phyloP scores from a whole-genome alignment of 192 early-diverging fungal species.

The Coemansia umbellata region DNA sequence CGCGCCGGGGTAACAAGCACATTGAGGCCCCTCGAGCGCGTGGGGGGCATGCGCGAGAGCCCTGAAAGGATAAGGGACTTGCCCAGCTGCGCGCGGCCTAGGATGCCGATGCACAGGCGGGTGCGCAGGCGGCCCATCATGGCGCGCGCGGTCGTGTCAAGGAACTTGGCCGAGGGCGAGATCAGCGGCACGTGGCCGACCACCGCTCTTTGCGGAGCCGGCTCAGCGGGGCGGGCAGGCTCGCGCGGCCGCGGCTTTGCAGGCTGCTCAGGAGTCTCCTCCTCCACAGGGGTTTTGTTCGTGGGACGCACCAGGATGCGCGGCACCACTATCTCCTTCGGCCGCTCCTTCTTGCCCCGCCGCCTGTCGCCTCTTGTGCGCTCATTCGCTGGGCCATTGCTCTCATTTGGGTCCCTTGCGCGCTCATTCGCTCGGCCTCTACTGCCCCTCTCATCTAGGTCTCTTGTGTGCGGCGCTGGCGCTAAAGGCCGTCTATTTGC shows the following conservation, averaged over 20 bases:
- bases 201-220: too few species aligned
- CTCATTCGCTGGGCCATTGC: too few species aligned
- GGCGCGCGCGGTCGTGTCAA: conserved; percentile 10
- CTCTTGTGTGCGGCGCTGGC: not conserved
- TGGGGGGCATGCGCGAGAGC: too few species aligned
- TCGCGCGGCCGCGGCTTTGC: not conserved
- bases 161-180: conserved; percentile 9
- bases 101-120: conserved; percentile 13
- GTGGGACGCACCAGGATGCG: conserved; percentile 27
- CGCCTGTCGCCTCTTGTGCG: not conserved
- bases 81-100: conserved; percentile 16
- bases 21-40: conserved; percentile 15
- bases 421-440: too few species aligned
- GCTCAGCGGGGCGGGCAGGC: too few species aligned
- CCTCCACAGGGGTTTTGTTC: too few species aligned
- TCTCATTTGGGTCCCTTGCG: too few species aligned
- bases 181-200: conserved; percentile 9
- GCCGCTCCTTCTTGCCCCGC: not conserved
- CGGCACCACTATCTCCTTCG: conserved; percentile 3
- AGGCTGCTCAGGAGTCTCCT: too few species aligned
- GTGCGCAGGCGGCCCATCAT: conserved; percentile 5
- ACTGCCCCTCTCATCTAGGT: too few species aligned
- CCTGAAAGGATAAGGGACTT: conserved; percentile 24
- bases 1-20: conserved; percentile 11
- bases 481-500: not conserved